Percentiles rank a stretch among this genome's conserved stretches.
These are phyloP conservation scores for Sugiyamaella americana DNA, from an alignment of 805 yeast genomes.

Conservation along the genomic window DNA sequence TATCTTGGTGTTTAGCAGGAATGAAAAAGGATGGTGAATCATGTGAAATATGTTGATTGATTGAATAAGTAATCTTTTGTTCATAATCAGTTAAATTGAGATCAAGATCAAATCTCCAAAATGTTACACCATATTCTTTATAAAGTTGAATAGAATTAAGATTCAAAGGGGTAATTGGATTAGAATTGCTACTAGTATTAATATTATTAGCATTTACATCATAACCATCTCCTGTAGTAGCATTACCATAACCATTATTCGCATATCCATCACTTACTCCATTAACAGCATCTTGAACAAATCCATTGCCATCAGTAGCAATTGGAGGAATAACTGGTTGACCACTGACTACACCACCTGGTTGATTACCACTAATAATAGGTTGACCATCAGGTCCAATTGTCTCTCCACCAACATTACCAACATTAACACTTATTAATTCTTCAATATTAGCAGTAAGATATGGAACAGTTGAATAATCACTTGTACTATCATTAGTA, in stretches of 20 bases:
- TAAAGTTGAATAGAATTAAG: slow-evolving; percentile 38
- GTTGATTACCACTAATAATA: no score
- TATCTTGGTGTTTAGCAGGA: slow-evolving; percentile 58
- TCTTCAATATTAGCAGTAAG: slow-evolving; percentile 22
- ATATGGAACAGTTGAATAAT: slow-evolving; percentile 25
- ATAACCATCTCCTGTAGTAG: not conserved
- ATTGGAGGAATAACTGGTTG: not conserved
- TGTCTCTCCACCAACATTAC: no score
- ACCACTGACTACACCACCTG: no score
- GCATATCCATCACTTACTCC: not conserved
- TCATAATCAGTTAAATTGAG: slow-evolving; percentile 45
- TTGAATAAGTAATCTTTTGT: slow-evolving; percentile 56
- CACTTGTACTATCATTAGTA: slow-evolving; percentile 37
- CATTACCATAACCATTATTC: not conserved
- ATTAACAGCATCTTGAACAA: not conserved
- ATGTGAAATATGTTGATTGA: slow-evolving; percentile 40
- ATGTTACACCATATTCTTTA: slow-evolving; percentile 43
- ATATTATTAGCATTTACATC: not conserved
- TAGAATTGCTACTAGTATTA: not conserved
- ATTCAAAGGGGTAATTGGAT: slow-evolving; percentile 19
- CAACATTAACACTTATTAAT: no score
- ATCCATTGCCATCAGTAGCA: not conserved
- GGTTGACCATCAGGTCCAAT: no score
- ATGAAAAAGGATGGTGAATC: slow-evolving; percentile 53
- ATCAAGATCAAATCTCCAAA: slow-evolving; percentile 60